Evolutionary conservation across 805 yeast species (phyloP).

Genomic region (Ogataea saltuana): DNA sequence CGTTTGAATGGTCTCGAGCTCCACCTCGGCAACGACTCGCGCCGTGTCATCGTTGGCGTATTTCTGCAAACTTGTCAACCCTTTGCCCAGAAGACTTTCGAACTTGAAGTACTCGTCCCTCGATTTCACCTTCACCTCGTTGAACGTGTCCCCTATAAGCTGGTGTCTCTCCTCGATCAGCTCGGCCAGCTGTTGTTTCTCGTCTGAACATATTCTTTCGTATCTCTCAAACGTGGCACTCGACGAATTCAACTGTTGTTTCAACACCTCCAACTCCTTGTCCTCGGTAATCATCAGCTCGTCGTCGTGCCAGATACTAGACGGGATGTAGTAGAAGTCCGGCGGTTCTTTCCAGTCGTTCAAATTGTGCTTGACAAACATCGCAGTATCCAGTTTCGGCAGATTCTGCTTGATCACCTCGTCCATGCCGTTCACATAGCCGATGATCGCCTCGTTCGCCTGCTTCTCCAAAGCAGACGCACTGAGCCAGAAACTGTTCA

Average conservation of each 20-base stretch:
- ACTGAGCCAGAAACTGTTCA: conserved; percentile 66
- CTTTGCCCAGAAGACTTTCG: conserved; percentile 53
- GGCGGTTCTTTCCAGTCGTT: conserved; percentile 79
- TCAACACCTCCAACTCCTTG: conserved; percentile 57
- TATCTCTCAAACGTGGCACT: conserved; percentile 40
- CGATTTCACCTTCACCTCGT: conserved; percentile 41
- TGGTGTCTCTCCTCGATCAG: conserved; percentile 38
- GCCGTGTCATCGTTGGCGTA: conserved; percentile 73
- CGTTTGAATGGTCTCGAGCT: conserved; percentile 84
- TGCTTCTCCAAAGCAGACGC: conserved; percentile 62
- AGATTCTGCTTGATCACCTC: conserved; percentile 65
- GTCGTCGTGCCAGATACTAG: conserved; percentile 97
- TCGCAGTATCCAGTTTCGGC: conserved; percentile 75
- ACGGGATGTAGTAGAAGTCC: conserved; percentile 83
- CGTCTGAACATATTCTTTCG: conserved; percentile 46
- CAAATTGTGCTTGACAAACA: conserved; percentile 89
- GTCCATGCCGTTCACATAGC: conserved; percentile 48
- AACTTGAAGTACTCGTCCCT: conserved; percentile 42
- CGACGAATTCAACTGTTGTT: conserved; percentile 47
- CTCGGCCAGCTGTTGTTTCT: conserved; percentile 51
- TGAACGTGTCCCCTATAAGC: conserved; percentile 33
- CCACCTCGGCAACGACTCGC: conserved; percentile 79
- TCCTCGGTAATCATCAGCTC: conserved; percentile 64
- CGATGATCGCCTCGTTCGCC: conserved; percentile 46
- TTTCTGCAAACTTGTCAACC: conserved; percentile 53